A percentile compares a stretch with the other conserved stretches of the same genome.
phyloP scores from a whole-genome alignment of 768 basidiomycete species.

The Suillus tomentosus region DNA sequence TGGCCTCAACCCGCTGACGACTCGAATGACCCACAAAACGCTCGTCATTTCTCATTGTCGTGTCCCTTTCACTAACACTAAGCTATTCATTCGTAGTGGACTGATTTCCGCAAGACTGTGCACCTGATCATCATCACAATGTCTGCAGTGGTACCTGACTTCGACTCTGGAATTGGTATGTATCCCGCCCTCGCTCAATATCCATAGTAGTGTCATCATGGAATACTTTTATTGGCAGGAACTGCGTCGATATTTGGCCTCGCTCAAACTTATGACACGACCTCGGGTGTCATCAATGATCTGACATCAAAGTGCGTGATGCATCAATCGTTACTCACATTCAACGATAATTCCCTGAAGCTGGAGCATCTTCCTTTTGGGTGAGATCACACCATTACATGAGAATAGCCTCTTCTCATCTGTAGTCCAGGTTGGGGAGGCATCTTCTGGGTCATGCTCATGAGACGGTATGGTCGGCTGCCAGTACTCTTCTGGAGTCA shows the following conservation, averaged over 20 bases:
- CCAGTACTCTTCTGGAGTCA: constrained; percentile 35
- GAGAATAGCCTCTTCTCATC: background rate
- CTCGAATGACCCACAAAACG: constrained; percentile 57
- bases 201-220: background rate
- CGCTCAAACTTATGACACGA: constrained; percentile 46
- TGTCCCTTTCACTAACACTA: background rate
- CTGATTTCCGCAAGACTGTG: constrained; percentile 44
- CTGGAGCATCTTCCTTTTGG: constrained; percentile 53
- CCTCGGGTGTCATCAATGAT: constrained; percentile 49
- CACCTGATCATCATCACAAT: constrained; percentile 51
- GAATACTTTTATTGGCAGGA: constrained; percentile 29
- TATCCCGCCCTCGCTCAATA: background rate
- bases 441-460: constrained; percentile 31
- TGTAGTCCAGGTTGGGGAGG: constrained; percentile 31
- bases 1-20: constrained; percentile 58
- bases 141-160: constrained; percentile 56
- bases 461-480: constrained; percentile 33
- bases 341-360: constrained; percentile 18
- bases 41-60: constrained; percentile 22
- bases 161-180: constrained; percentile 52
- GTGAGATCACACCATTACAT: constrained; percentile 22
- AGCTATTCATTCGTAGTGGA: constrained; percentile 39
- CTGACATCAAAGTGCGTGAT: constrained; percentile 44
- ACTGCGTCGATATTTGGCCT: constrained; percentile 55
- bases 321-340: background rate